Evolutionary conservation across 2,329 filamentous ascomycete genomes (phyloP).

Genomic region (Pseudocercospora macadamiae): DNA sequence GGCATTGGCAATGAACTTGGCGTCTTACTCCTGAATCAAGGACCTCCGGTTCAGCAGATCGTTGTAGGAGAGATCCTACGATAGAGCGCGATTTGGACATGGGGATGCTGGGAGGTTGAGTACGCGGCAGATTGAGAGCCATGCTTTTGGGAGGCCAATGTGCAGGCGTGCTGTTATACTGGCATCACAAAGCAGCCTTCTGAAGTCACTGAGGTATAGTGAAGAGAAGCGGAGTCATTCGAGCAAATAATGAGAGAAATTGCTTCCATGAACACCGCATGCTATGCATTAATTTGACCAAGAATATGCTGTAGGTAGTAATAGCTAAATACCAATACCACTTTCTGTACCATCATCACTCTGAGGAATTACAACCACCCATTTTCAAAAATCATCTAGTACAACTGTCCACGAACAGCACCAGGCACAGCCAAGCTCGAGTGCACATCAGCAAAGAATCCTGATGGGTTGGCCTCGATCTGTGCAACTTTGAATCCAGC

Average conservation of each 20-base stretch:
- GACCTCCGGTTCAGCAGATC: neutral
- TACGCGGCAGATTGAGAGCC: too few species aligned
- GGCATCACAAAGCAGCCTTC: too few species aligned
- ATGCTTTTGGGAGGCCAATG: too few species aligned
- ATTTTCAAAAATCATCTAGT: conserved; percentile 6
- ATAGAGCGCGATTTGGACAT: neutral
- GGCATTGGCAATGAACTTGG: conserved; percentile 7
- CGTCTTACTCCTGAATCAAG: neutral
- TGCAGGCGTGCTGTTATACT: too few species aligned
- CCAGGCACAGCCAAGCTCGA: conserved; percentile 54
- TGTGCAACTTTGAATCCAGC: conserved; percentile 53
- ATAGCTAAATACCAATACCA: neutral
- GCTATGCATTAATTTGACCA: conserved; percentile 1
- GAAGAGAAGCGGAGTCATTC: too few species aligned
- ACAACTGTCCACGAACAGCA: conserved; percentile 57
- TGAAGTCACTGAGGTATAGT: too few species aligned
- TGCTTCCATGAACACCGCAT: neutral
- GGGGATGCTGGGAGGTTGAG: too few species aligned
- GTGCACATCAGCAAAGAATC: conserved; percentile 60
- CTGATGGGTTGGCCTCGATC: conserved; percentile 55
- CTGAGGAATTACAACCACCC: neutral
- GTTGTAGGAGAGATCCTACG: neutral
- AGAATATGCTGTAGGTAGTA: conserved; percentile 4
- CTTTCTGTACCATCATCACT: too few species aligned
- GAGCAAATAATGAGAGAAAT: too few species aligned